Conservation (phyloP, 164 flowering plant species). For the Vitis rupestris region DNA sequence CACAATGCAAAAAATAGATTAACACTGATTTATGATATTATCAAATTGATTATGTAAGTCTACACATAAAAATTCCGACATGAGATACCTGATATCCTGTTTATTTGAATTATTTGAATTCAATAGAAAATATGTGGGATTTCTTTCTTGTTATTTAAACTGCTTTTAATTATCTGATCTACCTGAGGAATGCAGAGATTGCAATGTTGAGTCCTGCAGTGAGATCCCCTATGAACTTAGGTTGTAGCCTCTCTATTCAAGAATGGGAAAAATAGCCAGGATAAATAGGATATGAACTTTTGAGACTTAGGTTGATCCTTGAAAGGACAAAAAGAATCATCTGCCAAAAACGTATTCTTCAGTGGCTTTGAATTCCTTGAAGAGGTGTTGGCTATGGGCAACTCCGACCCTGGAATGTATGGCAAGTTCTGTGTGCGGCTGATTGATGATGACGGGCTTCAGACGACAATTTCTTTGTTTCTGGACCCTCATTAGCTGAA, state of each 20-base stretch:
- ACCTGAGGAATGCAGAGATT: constrained; percentile 90
- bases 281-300: constrained; percentile 50
- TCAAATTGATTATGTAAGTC: too few relatives aligned
- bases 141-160: not conserved
- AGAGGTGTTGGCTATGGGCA: constrained; percentile 54
- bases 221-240: constrained; percentile 65
- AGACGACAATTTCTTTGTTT: constrained; percentile 37
- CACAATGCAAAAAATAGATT: too few relatives aligned
- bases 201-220: constrained; percentile 85
- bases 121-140: not conserved
- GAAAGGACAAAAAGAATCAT: constrained; percentile 73
- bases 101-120: constrained; percentile 3
- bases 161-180: not conserved
- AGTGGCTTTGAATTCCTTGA: constrained; percentile 47
- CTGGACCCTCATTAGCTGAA: constrained; percentile 27
- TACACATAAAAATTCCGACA: too few relatives aligned
- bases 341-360: constrained; percentile 69
- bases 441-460: constrained; percentile 35
- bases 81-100: constrained; percentile 76
- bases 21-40: too few relatives aligned
- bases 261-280: constrained; percentile 70
- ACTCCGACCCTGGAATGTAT: constrained; percentile 55
- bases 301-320: constrained; percentile 59
- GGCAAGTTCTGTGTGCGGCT: constrained; percentile 18
- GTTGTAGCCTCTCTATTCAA: constrained; percentile 54